Base-by-base conservation (phyloP, 108 stramenopile genomes). In the Skeletonema potamos region DNA sequence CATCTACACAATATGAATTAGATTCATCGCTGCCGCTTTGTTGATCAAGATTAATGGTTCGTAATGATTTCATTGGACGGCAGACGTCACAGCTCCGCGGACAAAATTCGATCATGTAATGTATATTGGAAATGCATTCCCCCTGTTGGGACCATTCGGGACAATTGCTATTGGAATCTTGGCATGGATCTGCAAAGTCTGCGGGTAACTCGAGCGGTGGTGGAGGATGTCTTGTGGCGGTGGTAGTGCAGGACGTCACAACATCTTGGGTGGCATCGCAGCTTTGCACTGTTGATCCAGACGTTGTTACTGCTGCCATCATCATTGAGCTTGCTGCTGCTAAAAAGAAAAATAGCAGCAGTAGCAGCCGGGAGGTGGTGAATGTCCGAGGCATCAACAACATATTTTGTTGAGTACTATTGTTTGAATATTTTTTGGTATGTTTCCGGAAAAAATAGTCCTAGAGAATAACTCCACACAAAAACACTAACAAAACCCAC, bases 131-230 rank as follows among this genome's bases (percentile, higher is more conserved):
- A 15, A 11, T 27, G 27, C 74, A 75, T 30, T 75, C 74, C 17
- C 74, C 74, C 37, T 68, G 37, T 13, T 27, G 26, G 17, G 74
- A 54, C 74, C 74, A 75, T n/a, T n/a, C 4, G 15, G 11, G 58
- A 43, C 74, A 75, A 3, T 15, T 20, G 3, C 28, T 27, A 15
- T 62, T 32, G 12, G 27, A 44, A 32, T 75, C 67, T 34, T 69
- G 68, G 59, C 74, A 75, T 48, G 70, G 70, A 34, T 70, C 59
- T 30, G 44, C 20, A 26, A 69, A 69, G 26, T 69, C 68, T 28
- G 41, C 57, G 10, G 68, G 68, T 32, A 66, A 44, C 26, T 62
- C 18, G 32, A 34, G 62, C 20, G 20, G 33, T 29, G 28, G 28
- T 11, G 27, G 28, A 0, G 59, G 60, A 62, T 39, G n/a, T n/a